phyloP scores from a whole-genome alignment of 2,329 filamentous ascomycete genomes.

The Hypoxylon sp. region DNA sequence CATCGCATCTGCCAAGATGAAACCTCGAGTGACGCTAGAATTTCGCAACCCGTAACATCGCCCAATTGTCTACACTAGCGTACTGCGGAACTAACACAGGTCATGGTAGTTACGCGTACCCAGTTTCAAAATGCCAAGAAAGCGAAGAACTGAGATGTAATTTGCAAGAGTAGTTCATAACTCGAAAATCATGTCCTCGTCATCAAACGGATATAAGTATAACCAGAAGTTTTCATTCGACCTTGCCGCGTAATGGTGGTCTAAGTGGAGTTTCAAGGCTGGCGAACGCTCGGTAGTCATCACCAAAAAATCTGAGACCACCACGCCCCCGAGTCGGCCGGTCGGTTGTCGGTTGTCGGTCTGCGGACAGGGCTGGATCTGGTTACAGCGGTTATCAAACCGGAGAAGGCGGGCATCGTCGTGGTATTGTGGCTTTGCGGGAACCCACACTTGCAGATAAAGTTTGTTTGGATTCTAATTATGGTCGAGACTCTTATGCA shows the following conservation, averaged over 20 bases:
- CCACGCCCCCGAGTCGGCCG: slow-evolving; percentile 3
- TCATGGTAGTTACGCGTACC: slow-evolving; percentile 18
- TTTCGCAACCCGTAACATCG: background rate
- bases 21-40: slow-evolving; percentile 13
- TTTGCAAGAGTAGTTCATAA: background rate
- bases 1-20: slow-evolving; percentile 1
- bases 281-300: slow-evolving; percentile 1
- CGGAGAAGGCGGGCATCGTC: background rate
- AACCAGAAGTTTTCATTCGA: background rate
- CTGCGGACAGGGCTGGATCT: slow-evolving; percentile 1
- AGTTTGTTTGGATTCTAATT: background rate
- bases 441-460: slow-evolving; percentile 1
- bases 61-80: slow-evolving; percentile 1
- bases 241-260: slow-evolving; percentile 24
- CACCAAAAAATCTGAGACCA: background rate
- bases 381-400: slow-evolving; percentile 2
- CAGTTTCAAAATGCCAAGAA: slow-evolving; percentile 15
- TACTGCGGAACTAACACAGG: slow-evolving; percentile 14
- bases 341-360: background rate
- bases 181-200: slow-evolving; percentile 7
- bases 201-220: slow-evolving; percentile 6
- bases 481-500: slow-evolving; percentile 3
- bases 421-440: slow-evolving; percentile 16
- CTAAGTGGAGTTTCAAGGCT: slow-evolving; percentile 21
- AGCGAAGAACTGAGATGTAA: background rate